These are phyloP conservation scores for Euphorbia peplus DNA, from an alignment of 345 rosid species.

Conservation along the genomic window DNA sequence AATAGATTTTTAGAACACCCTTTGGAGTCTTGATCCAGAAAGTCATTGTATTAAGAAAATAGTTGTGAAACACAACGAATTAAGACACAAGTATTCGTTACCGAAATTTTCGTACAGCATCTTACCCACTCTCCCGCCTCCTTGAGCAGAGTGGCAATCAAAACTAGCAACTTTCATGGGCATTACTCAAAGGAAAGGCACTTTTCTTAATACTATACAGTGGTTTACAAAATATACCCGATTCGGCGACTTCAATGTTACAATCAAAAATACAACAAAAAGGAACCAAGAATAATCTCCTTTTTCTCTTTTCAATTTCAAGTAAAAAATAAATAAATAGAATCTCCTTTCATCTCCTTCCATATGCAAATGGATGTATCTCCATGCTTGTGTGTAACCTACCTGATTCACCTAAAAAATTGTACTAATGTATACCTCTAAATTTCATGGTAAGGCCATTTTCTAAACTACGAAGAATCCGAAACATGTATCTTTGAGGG, in stretches of 20 bases:
- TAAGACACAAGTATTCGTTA: no score
- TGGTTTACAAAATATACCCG: neutral
- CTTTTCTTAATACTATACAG: neutral
- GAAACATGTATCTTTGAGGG: neutral
- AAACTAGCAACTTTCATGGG: neutral
- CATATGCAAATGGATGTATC: constrained; percentile 3
- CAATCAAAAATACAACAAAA: constrained; percentile 14
- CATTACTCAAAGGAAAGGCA: neutral
- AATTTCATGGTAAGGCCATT: constrained; percentile 17
- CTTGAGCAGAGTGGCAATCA: neutral
- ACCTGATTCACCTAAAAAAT: constrained; percentile 26
- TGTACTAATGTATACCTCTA: constrained; percentile 15
- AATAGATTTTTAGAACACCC: no score
- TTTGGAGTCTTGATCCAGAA: no score
- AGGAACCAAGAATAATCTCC: neutral
- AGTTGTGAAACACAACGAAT: no score
- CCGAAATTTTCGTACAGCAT: no score
- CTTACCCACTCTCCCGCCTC: neutral
- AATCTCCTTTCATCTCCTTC: constrained; percentile 5
- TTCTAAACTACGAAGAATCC: constrained; percentile 6
- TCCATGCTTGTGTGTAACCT: constrained; percentile 20
- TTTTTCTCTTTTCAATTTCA: neutral
- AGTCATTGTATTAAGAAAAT: no score
- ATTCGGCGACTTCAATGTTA: constrained; percentile 10
- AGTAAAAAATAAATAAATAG: constrained; percentile 34